A percentile compares a stretch with the other conserved stretches of the same genome.
phyloP scores from a whole-genome alignment of 352 stramenopile species.

The Globisporangium recalcitrans region DNA sequence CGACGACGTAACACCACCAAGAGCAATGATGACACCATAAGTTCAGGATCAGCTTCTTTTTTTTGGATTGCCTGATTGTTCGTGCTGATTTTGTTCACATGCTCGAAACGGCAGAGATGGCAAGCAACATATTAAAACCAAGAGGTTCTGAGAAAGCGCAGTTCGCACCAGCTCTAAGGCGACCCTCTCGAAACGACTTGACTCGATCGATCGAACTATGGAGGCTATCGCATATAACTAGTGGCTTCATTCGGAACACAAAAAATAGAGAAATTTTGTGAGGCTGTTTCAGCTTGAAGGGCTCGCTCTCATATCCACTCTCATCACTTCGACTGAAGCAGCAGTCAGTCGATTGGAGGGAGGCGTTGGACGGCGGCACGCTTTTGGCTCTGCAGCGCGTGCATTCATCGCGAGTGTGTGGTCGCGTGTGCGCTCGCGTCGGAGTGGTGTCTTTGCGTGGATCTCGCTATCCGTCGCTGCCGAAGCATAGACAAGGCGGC shows the following conservation, averaged over 20 bases:
- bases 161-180: no score
- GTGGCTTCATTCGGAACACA: slow-evolving; percentile 1
- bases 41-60: neutral
- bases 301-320: slow-evolving; percentile 9
- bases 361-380: neutral
- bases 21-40: slow-evolving; percentile 3
- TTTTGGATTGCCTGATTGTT: neutral
- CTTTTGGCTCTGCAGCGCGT: neutral
- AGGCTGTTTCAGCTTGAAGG: slow-evolving; percentile 14
- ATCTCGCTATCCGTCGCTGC: neutral
- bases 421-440: neutral
- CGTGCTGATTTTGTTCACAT: neutral
- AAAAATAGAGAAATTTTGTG: slow-evolving; percentile 5
- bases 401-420: neutral
- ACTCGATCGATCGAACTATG: neutral
- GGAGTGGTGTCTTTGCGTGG: neutral
- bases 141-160: neutral
- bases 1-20: neutral
- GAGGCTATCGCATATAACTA: neutral
- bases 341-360: neutral
- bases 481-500: neutral
- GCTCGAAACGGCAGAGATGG: no score
- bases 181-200: no score
- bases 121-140: neutral
- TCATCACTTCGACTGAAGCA: neutral